These are phyloP conservation scores for Hamigera avellanea DNA, from an alignment of 495 filamentous ascomycete genomes.

Conservation along the genomic window DNA sequence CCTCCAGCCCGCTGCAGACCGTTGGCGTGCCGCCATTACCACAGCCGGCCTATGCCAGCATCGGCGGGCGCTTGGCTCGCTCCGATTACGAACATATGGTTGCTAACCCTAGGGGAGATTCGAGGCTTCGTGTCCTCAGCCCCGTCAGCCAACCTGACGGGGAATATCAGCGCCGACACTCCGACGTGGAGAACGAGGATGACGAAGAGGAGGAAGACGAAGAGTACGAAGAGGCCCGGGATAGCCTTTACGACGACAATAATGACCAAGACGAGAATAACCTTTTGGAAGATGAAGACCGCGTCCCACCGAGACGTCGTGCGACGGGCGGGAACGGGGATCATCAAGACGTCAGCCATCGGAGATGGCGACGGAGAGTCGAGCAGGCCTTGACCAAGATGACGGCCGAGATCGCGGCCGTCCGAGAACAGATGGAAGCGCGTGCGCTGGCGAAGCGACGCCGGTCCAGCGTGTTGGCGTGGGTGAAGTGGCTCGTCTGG, in stretches of 20 bases:
- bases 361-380: conserved; percentile 68
- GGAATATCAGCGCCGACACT: conserved; percentile 36
- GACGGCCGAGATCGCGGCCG: conserved; percentile 86
- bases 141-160: conserved; percentile 74
- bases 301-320: background rate
- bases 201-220: conserved; percentile 29
- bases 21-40: conserved; percentile 24
- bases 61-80: conserved; percentile 18
- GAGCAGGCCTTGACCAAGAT: conserved; percentile 82
- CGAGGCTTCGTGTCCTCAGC: conserved; percentile 53
- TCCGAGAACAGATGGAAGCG: conserved; percentile 80
- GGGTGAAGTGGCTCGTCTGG: conserved; percentile 63
- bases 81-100: conserved; percentile 13
- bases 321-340: conserved; percentile 13
- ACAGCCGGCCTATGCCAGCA: conserved; percentile 22
- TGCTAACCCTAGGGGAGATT: conserved; percentile 8
- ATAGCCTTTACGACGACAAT: conserved; percentile 21
- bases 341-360: conserved; percentile 15
- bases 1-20: conserved; percentile 31
- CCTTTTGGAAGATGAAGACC: conserved; percentile 7
- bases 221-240: conserved; percentile 29
- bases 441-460: conserved; percentile 26
- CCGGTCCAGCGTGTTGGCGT: conserved; percentile 49
- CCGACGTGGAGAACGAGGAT: conserved; percentile 20
- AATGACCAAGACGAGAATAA: conserved; percentile 8